phyloP scores from a whole-genome alignment of 1,284 basidiomycete genomes.

The Boletus nobilissimus region DNA sequence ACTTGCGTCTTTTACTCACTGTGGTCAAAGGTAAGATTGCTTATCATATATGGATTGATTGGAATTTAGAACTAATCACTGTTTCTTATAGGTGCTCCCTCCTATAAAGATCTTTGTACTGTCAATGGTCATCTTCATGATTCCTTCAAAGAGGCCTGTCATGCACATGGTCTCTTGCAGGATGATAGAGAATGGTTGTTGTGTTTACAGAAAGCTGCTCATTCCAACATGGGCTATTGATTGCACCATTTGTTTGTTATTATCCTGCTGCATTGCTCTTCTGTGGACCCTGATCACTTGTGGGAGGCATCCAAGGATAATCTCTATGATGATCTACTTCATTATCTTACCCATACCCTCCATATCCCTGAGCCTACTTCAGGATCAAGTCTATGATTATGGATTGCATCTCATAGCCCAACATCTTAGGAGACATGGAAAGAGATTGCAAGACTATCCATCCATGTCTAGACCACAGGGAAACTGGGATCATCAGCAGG shows the following conservation, averaged over 20 bases:
- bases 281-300: conserved; percentile 39
- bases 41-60: background rate
- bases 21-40: no score
- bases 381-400: conserved; percentile 53
- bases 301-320: conserved; percentile 40
- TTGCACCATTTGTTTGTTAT: conserved; percentile 47
- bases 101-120: conserved; percentile 46
- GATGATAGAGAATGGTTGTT: conserved; percentile 50
- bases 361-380: conserved; percentile 36
- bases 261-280: conserved; percentile 45
- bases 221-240: conserved; percentile 42
- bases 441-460: conserved; percentile 42
- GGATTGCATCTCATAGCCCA: conserved; percentile 49
- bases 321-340: conserved; percentile 49
- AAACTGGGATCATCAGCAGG: conserved; percentile 42
- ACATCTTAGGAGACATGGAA: conserved; percentile 41
- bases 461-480: conserved; percentile 45
- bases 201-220: conserved; percentile 49
- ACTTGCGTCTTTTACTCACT: no score
- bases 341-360: conserved; percentile 21
- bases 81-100: conserved; percentile 35
- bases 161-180: conserved; percentile 48
- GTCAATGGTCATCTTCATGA: conserved; percentile 32
- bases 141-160: conserved; percentile 45
- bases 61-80: background rate